Conservation (phyloP, 495 filamentous ascomycete genomes). For the Aspergillus diversus region DNA sequence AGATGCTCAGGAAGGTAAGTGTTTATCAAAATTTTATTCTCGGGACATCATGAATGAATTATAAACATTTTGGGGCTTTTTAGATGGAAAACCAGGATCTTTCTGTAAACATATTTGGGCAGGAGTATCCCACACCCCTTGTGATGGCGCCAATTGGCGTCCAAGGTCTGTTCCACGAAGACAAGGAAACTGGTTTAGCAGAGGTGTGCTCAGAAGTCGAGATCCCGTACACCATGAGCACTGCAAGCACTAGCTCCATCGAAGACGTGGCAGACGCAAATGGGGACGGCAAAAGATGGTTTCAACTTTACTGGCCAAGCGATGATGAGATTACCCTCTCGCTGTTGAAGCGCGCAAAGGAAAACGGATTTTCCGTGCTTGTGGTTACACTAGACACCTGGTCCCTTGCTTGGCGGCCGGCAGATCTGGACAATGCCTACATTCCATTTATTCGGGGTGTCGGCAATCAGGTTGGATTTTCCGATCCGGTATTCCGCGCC, state of each 20-base stretch:
- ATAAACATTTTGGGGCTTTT: slow-evolving; percentile 15
- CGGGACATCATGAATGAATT: slow-evolving; percentile 1
- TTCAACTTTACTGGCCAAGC: slow-evolving; percentile 71
- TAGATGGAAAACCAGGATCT: slow-evolving; percentile 53
- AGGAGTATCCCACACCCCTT: slow-evolving; percentile 53
- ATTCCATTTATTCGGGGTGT: slow-evolving; percentile 51
- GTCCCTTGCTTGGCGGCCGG: slow-evolving; percentile 58
- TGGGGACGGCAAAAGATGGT: slow-evolving; percentile 54
- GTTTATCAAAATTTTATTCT: neutral
- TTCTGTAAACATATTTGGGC: slow-evolving; percentile 59
- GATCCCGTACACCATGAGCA: slow-evolving; percentile 61
- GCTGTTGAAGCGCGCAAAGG: slow-evolving; percentile 63
- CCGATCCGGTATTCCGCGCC: slow-evolving; percentile 65
- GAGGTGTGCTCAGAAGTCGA: slow-evolving; percentile 54
- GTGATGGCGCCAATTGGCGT: slow-evolving; percentile 65
- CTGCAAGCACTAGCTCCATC: slow-evolving; percentile 56
- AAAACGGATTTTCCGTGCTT: slow-evolving; percentile 49
- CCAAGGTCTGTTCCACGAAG: slow-evolving; percentile 58
- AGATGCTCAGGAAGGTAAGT: slow-evolving; percentile 45
- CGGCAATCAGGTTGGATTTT: slow-evolving; percentile 49
- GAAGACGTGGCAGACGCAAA: slow-evolving; percentile 55
- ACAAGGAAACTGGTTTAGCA: slow-evolving; percentile 58
- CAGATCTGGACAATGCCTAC: slow-evolving; percentile 66
- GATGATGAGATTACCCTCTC: slow-evolving; percentile 62
- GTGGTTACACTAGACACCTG: slow-evolving; percentile 50